phyloP scores from a whole-genome alignment of 108 stramenopile genomes.

The Pseudonitzschia multiseries region DNA sequence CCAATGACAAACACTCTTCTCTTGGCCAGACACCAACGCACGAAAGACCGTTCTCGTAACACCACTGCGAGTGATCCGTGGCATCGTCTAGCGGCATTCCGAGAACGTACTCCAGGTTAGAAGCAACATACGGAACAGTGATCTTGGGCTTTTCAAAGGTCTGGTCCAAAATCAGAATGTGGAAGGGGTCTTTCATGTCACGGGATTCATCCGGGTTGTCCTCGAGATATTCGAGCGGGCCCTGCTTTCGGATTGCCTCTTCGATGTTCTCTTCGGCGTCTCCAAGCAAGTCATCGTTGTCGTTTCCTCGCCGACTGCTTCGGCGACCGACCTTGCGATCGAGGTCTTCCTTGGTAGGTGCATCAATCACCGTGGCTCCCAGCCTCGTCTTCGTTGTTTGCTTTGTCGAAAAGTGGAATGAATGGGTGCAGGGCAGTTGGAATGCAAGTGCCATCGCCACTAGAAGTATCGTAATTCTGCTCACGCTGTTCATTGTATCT shows the following conservation, averaged over 20 bases:
- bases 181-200: conserved; percentile 77
- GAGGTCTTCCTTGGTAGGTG: conserved; percentile 35
- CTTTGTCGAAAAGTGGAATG: background rate
- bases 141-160: conserved; percentile 73
- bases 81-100: conserved; percentile 78
- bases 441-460: background rate
- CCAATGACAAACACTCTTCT: conserved; percentile 71
- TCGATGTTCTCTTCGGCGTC: conserved; percentile 44
- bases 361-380: conserved; percentile 18
- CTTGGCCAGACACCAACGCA: conserved; percentile 82
- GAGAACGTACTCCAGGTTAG: conserved; percentile 67
- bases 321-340: conserved; percentile 18
- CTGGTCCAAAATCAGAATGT: conserved; percentile 69
- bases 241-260: conserved; percentile 36
- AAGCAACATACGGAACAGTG: conserved; percentile 67
- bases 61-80: conserved; percentile 55
- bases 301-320: background rate
- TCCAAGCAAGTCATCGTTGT: conserved; percentile 42
- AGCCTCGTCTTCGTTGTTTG: background rate
- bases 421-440: background rate
- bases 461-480: background rate
- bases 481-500: background rate
- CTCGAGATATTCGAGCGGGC: conserved; percentile 72
- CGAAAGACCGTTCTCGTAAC: conserved; percentile 58
- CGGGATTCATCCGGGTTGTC: conserved; percentile 47